Evolutionary conservation across 164 flowering plant genomes (phyloP), one percentile per base, ranked within the genome.

Genomic region (Brasenia schreberi): DNA sequence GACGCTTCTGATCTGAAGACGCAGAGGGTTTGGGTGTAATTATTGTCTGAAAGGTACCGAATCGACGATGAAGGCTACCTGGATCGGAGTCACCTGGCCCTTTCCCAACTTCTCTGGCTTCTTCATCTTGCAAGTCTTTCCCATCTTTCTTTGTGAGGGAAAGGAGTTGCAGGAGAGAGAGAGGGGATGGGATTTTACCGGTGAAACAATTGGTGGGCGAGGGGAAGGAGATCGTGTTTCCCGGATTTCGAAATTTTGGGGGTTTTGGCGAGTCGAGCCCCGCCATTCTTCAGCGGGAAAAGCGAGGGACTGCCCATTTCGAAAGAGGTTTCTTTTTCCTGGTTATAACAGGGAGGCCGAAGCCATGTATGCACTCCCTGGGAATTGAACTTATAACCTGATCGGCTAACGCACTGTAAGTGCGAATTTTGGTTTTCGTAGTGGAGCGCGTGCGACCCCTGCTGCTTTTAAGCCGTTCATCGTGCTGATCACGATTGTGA

Each of bases 31-130:
- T 80, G 73, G 43, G 75, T 63, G 73, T 18, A 90, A 65, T 66
- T 71, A 81, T 88, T 87, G 62, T 93, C 97, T 44, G 74, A 77
- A 39, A 93, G 89, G 64, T 88, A 90, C 0, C 86, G 87, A 59
- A 59, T 93, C 98, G 43, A 93, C 97, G 68, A 93, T 84, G 83
- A 81, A 87, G 0, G 98, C 98, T 17, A 93, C 75, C 69, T 93
- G 97, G 6, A 84, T 75, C 0, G 94, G 90, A 1, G 98, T 90
- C 0, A 93, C 85, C 70, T 85, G 86, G 10, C 91, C 96, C 59
- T 80, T 83, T 4, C 90, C 98, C 0, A 83, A 64, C 7, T 33
- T 68, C 16, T 76, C 82, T 7, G 81, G 11, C 61, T 74, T 86
- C 59, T 66, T 81, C 65, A 71, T 82, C 19, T 66, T 68, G 67